These are phyloP conservation scores for Eimeria acervulina DNA, from an alignment of 169 alveolate species.

Conservation along the genomic window DNA sequence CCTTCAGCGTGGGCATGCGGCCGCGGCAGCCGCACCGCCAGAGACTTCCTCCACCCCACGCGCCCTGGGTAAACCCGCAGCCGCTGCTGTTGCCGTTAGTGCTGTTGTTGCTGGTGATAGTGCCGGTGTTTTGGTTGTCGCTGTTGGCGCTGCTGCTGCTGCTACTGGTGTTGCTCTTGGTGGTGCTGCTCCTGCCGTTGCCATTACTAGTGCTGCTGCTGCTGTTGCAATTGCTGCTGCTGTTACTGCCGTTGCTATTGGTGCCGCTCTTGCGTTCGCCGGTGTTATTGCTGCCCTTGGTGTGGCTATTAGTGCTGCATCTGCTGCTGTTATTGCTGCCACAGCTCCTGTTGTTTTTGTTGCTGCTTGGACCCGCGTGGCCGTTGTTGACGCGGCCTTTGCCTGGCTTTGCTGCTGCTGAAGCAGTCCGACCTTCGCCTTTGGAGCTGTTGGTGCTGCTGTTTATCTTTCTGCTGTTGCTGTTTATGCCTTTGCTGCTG, in stretches of 20 bases:
- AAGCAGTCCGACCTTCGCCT: neutral
- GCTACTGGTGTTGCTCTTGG: neutral
- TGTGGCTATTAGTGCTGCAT: neutral
- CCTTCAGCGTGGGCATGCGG: neutral
- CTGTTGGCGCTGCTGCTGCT: neutral
- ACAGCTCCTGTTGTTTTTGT: neutral
- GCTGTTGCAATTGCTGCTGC: neutral
- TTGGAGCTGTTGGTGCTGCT: neutral
- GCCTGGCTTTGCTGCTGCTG: neutral
- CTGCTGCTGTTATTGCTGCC: neutral
- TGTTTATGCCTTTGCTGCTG: neutral
- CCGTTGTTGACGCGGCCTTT: neutral
- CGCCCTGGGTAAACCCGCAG: neutral
- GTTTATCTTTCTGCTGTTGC: neutral
- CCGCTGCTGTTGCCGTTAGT: neutral
- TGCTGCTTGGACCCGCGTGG: too few species aligned
- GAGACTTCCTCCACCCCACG: slow-evolving; percentile 24
- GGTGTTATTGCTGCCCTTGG: neutral
- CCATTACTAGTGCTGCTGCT: neutral
- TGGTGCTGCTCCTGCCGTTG: neutral
- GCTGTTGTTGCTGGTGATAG: neutral
- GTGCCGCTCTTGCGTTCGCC: neutral
- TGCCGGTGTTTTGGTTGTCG: neutral
- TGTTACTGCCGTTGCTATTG: neutral
- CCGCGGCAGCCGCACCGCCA: slow-evolving; percentile 39